A percentile compares a stretch with the other conserved stretches of the same genome.
These are phyloP conservation scores for Pythium phragmiticola DNA, from an alignment of 352 stramenopile species.

Conservation along the genomic window DNA sequence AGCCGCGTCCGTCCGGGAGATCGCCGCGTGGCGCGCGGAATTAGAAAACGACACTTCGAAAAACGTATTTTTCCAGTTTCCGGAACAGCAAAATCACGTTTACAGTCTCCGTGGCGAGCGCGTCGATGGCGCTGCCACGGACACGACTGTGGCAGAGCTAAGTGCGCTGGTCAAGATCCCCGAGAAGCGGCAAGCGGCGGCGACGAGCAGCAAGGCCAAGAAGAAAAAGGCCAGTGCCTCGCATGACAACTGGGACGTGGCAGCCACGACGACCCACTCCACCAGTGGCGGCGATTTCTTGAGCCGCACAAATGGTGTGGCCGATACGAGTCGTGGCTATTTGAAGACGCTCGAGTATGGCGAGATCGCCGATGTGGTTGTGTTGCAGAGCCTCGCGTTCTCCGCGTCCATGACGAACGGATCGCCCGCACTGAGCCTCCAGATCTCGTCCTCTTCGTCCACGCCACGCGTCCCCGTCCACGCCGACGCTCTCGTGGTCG, in stretches of 20 bases:
- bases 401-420: conserved; percentile 14
- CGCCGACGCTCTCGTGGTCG: conserved; percentile 43
- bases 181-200: conserved; percentile 27
- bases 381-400: conserved; percentile 40
- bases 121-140: conserved; percentile 17
- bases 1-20: conserved; percentile 16
- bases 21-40: conserved; percentile 3
- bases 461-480: conserved; percentile 15
- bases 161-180: conserved; percentile 23
- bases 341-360: conserved; percentile 71
- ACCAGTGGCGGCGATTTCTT: background rate
- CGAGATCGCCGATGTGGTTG: conserved; percentile 42
- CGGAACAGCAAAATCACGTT: conserved; percentile 24
- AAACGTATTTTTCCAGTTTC: conserved; percentile 41
- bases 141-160: background rate
- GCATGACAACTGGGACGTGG: conserved; percentile 19
- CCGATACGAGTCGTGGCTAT: conserved; percentile 13
- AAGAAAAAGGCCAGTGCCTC: conserved; percentile 25
- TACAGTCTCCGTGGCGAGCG: conserved; percentile 31
- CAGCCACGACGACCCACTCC: background rate
- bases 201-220: conserved; percentile 33
- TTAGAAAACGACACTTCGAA: conserved; percentile 14
- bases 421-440: conserved; percentile 1
- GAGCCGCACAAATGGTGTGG: background rate
- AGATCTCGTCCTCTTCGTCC: background rate